Conservation (phyloP, 192 early-diverging fungal genomes). For the Obelidium mucronatum region DNA sequence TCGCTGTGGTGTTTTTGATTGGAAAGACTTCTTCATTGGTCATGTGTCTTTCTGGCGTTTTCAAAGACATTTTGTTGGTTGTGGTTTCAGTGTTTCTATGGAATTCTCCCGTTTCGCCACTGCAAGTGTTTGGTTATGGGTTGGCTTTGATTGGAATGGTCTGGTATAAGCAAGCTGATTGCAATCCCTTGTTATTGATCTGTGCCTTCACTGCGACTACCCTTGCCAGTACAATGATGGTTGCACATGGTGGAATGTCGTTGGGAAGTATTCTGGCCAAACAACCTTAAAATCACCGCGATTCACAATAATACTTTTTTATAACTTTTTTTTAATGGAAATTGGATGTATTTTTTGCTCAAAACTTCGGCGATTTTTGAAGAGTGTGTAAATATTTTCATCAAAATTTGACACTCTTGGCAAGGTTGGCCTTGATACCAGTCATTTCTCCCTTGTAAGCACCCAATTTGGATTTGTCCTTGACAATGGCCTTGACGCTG, state of each 20-base stretch:
- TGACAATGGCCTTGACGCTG: conserved; percentile 73
- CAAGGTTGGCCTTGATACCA: conserved; percentile 88
- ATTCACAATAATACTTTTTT: no score
- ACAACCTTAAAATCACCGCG: no score
- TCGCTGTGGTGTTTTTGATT: conserved; percentile 47
- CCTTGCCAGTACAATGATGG: no score
- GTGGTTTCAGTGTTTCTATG: conserved; percentile 39
- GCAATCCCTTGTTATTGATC: no score
- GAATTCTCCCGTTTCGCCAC: conserved; percentile 14
- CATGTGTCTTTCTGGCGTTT: conserved; percentile 44
- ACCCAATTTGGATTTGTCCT: conserved; percentile 68
- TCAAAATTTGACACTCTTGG: conserved; percentile 81
- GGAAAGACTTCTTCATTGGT: conserved; percentile 49
- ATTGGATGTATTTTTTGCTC: no score
- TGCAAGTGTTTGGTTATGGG: conserved; percentile 47
- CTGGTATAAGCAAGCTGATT: conserved; percentile 37
- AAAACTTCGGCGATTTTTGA: no score
- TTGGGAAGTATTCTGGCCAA: no score
- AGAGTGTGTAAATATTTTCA: no score
- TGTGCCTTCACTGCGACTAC: no score
- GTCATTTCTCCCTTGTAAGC: conserved; percentile 92
- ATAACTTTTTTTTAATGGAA: no score
- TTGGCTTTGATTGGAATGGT: conserved; percentile 38
- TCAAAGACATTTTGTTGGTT: conserved; percentile 51
- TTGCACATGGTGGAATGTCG: no score